phyloP scores from a whole-genome alignment of 345 rosid genomes.

The Adansonia digitata region DNA sequence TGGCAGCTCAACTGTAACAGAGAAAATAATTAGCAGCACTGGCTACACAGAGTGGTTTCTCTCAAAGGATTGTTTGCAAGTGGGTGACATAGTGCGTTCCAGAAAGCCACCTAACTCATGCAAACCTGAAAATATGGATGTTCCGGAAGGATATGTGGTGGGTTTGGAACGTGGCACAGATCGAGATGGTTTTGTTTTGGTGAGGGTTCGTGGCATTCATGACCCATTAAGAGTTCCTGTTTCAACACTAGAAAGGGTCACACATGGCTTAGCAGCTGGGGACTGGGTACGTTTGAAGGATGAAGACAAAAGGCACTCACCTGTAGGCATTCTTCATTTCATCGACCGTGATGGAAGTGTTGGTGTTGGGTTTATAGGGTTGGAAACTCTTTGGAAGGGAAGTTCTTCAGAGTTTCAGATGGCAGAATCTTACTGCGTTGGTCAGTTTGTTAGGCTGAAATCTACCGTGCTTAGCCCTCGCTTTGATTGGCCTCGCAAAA shows the following conservation, averaged over 20 bases:
- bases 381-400: slow-evolving; percentile 78
- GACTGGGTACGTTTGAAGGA: slow-evolving; percentile 88
- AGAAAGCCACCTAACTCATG: slow-evolving; percentile 62
- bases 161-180: slow-evolving; percentile 56
- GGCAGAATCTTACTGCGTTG: slow-evolving; percentile 68
- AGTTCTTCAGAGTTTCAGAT: slow-evolving; percentile 66
- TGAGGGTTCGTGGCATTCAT: slow-evolving; percentile 79
- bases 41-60: slow-evolving; percentile 82
- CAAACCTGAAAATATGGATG: slow-evolving; percentile 66
- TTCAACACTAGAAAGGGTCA: slow-evolving; percentile 67
- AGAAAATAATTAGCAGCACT: slow-evolving; percentile 26
- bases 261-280: slow-evolving; percentile 72
- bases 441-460: slow-evolving; percentile 75
- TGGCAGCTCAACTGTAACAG: slow-evolving; percentile 31
- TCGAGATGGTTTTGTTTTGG: slow-evolving; percentile 62
- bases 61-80: slow-evolving; percentile 63
- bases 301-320: slow-evolving; percentile 63
- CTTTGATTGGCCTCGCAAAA: slow-evolving; percentile 76
- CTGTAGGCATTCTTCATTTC: slow-evolving; percentile 82
- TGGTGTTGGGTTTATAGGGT: slow-evolving; percentile 70
- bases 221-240: slow-evolving; percentile 72
- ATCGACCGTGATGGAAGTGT: slow-evolving; percentile 60
- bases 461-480: slow-evolving; percentile 62
- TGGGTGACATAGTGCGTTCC: slow-evolving; percentile 80
- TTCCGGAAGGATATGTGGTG: slow-evolving; percentile 81